Evolutionary conservation across 352 stramenopile species (phyloP), one percentile per base, ranked within the genome.

Genomic region (Nothophytophthora sp.): DNA sequence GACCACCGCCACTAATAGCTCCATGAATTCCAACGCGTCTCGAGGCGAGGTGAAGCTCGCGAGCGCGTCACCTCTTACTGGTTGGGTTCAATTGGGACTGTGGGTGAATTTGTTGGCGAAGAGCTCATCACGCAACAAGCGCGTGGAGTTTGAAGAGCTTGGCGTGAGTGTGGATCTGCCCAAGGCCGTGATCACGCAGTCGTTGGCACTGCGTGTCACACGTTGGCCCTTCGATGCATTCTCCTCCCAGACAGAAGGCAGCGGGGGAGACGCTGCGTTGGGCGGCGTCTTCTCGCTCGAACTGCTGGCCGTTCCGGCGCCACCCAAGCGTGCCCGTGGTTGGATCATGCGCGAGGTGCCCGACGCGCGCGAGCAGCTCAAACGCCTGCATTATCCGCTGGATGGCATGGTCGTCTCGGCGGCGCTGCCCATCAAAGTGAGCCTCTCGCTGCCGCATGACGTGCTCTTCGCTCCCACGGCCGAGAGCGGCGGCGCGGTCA

Each of bases 51-150:
- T 91, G 15, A 86, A 90, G 44, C 61, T 89, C 29, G 75, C 69
- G 30, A 86, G 73, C 41, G 63, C 60, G 2, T 71, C 62, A 30
- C 56, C 62, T 15, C 57, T 63, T 4, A 60, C 56, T 22, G 58
- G 67, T 13, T 70, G 61, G 47, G 52, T 88, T 35, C 73, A 87
- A 29, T 56, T 90, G 10, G 83, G 78, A 0, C 38, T 90, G 22
- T 93, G 82, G 82, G 58, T 90, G 10, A 90, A 93, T 27, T 52
- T 93, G 12, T 58, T 87, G 24, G 76, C 78, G 8, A 90, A 89
- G 60, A 77, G 77, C 0, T 87, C 71, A 7, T 88, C 74, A 1
- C 80, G 82, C 3, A 89, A 84, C 63, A 90, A 90, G 37, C 71
- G 73, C 20, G 81, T 93, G 23, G 80, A 93, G 49, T 93, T 93